Conservation (phyloP, 2,329 filamentous ascomycete species). For the Hymenoscyphus fraxineus region DNA sequence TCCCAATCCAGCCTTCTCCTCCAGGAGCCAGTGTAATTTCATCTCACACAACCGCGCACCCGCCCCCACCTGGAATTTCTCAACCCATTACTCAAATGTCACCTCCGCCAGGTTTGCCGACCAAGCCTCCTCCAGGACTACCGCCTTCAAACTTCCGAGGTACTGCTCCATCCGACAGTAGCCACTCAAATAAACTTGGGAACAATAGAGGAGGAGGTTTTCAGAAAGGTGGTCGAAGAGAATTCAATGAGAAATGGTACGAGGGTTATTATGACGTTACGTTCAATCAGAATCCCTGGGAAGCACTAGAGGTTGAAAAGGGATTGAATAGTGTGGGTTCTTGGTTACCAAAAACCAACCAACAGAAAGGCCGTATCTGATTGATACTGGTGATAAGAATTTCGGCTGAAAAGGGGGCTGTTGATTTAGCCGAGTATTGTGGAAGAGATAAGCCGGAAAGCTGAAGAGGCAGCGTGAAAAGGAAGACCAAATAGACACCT, state of each 20-base stretch:
- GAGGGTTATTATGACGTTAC: constrained; percentile 64
- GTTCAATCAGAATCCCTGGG: constrained; percentile 73
- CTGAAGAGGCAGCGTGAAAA: no score
- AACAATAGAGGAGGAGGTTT: background rate
- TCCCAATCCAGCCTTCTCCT: constrained; percentile 19
- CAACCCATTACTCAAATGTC: background rate
- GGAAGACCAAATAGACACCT: no score
- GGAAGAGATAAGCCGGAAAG: no score
- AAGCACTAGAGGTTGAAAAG: constrained; percentile 46
- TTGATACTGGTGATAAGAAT: background rate
- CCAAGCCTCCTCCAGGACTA: background rate
- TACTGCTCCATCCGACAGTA: background rate
- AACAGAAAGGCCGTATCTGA: background rate
- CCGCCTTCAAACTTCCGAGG: background rate
- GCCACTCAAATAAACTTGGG: background rate
- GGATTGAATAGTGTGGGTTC: constrained; percentile 27
- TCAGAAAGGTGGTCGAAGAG: constrained; percentile 27
- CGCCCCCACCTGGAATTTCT: background rate
- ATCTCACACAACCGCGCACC: background rate
- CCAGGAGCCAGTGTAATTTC: background rate
- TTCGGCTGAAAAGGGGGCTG: background rate
- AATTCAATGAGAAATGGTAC: constrained; percentile 54
- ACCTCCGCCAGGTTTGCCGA: background rate
- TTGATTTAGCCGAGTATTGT: no score
- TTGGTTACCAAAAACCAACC: background rate